Conservation (phyloP, 495 filamentous ascomycete genomes). For the Haplographium delicatum region DNA sequence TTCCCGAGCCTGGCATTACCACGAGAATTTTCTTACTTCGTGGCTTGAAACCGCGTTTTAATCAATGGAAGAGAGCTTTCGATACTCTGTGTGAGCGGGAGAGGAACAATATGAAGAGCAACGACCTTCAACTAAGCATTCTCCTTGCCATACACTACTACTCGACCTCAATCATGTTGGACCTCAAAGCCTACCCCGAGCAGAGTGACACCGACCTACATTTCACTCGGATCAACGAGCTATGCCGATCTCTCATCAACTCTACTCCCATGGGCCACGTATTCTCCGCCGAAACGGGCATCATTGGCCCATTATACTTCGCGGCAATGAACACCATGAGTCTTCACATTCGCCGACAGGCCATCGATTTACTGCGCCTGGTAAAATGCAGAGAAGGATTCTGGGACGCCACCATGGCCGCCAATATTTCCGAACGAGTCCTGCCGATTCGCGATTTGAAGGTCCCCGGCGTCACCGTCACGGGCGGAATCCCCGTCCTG, state of each 20-base stretch:
- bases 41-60: background rate
- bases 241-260: background rate
- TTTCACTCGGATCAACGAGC: background rate
- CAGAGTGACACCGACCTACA: background rate
- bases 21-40: background rate
- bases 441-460: background rate
- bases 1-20: background rate
- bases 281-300: background rate
- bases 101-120: background rate
- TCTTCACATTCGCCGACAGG: slow-evolving; percentile 4
- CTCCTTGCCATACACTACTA: slow-evolving; percentile 5
- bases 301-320: slow-evolving; percentile 7
- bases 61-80: slow-evolving; percentile 7
- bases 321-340: slow-evolving; percentile 5
- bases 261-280: background rate
- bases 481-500: background rate
- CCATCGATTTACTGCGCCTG: slow-evolving; percentile 2
- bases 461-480: background rate
- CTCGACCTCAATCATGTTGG: slow-evolving; percentile 7
- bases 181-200: background rate
- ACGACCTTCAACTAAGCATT: slow-evolving; percentile 6
- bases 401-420: slow-evolving; percentile 6
- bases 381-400: slow-evolving; percentile 5
- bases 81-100: slow-evolving; percentile 1
- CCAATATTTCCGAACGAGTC: slow-evolving; percentile 3